Evolutionary conservation across 805 yeast genomes (phyloP).

Genomic region (Candida insectalens): DNA sequence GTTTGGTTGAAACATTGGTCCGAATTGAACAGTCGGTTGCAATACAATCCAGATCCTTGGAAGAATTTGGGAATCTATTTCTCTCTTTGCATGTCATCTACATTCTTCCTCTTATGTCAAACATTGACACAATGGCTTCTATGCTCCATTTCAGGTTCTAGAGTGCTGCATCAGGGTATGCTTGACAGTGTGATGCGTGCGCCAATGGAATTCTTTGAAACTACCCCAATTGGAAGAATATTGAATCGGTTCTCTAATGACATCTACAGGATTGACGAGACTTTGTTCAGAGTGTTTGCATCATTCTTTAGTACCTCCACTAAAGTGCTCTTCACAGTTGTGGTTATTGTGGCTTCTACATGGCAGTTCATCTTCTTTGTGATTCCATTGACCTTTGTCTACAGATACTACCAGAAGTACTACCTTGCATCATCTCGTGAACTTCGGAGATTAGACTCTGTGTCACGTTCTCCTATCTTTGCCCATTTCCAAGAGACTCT

Average conservation of each 20-base stretch:
- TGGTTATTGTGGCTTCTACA: conserved; percentile 77
- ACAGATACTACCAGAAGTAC: conserved; percentile 66
- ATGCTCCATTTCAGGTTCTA: conserved; percentile 80
- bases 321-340: conserved; percentile 64
- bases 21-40: conserved; percentile 65
- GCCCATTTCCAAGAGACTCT: conserved; percentile 81
- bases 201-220: conserved; percentile 93
- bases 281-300: conserved; percentile 58
- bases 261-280: conserved; percentile 80
- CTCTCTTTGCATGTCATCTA: conserved; percentile 59
- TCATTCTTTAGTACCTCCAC: conserved; percentile 54
- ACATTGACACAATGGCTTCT: conserved; percentile 64
- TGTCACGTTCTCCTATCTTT: conserved; percentile 69
- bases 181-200: conserved; percentile 65
- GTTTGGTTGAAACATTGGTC: conserved; percentile 98
- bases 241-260: conserved; percentile 88
- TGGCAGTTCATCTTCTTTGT: conserved; percentile 75
- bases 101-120: conserved; percentile 53
- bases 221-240: conserved; percentile 91
- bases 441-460: conserved; percentile 72
- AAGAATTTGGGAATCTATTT: conserved; percentile 71
- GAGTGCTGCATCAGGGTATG: conserved; percentile 66
- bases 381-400: conserved; percentile 57
- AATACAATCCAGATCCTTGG: conserved; percentile 63
- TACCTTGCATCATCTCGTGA: conserved; percentile 74